phyloP scores from a whole-genome alignment of 2,329 filamentous ascomycete genomes.

The Fusarium nelsonii region DNA sequence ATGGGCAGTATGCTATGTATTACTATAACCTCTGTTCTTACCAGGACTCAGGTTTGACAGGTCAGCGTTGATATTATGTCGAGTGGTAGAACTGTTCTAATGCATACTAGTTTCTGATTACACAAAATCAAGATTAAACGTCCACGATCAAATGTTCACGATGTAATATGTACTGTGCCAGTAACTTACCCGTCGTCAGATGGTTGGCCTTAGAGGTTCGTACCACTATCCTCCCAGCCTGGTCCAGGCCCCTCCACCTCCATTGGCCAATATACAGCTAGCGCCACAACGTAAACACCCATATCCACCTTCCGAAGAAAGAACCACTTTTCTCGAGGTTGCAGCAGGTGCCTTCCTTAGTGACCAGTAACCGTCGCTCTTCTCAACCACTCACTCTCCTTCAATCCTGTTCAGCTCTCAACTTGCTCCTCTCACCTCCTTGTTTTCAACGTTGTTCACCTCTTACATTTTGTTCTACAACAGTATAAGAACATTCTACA shows the following conservation, averaged over 20 bases:
- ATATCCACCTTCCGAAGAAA: conserved; percentile 25
- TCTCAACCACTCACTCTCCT: conserved; percentile 30
- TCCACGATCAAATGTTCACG: background rate
- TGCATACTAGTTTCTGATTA: too few species aligned
- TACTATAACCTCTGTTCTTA: too few species aligned
- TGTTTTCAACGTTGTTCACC: conserved; percentile 2
- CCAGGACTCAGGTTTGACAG: too few species aligned
- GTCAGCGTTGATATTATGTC: too few species aligned
- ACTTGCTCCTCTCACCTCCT: conserved; percentile 23
- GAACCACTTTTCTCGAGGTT: conserved; percentile 31
- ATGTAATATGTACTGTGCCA: background rate
- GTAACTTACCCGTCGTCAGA: background rate
- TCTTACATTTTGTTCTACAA: background rate
- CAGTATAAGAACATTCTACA: too few species aligned
- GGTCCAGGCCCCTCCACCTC: background rate
- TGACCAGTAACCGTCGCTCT: conserved; percentile 28
- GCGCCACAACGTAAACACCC: conserved; percentile 21
- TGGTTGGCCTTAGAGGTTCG: background rate
- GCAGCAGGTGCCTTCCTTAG: conserved; percentile 31
- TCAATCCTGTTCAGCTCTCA: conserved; percentile 10
- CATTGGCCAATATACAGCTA: conserved; percentile 20
- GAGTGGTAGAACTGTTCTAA: too few species aligned
- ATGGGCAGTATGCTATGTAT: background rate
- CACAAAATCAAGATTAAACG: background rate
- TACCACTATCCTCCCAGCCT: background rate